These are phyloP conservation scores for Fomitiporia mediterranea DNA, from an alignment of 1,284 basidiomycete species.

Conservation along the genomic window DNA sequence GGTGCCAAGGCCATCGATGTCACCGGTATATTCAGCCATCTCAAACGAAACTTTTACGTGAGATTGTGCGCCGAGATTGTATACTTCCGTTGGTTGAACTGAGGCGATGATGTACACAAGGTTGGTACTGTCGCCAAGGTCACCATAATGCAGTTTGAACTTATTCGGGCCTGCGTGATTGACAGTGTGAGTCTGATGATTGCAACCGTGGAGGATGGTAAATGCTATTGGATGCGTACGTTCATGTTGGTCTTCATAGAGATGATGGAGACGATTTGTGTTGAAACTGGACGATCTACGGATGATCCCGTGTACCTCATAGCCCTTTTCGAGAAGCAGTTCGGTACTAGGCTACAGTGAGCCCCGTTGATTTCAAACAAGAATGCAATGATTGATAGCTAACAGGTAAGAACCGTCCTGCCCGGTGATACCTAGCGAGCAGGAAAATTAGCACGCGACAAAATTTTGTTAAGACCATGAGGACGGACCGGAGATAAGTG, in stretches of 20 bases:
- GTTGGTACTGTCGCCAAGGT: conserved; percentile 88
- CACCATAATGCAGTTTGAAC: conserved; percentile 88
- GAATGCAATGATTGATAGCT: conserved; percentile 27
- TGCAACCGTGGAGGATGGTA: not conserved
- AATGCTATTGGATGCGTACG: conserved; percentile 45
- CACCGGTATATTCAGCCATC: conserved; percentile 94
- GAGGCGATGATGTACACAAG: conserved; percentile 90
- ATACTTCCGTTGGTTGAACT: conserved; percentile 88
- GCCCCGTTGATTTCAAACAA: conserved; percentile 12
- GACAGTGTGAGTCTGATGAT: conserved; percentile 11
- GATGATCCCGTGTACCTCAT: conserved; percentile 90
- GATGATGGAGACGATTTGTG: conserved; percentile 84
- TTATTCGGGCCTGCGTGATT: conserved; percentile 60
- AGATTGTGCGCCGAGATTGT: conserved; percentile 94
- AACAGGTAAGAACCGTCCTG: conserved; percentile 90
- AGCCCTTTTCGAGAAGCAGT: conserved; percentile 80
- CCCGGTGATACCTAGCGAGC: conserved; percentile 76
- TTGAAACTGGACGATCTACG: conserved; percentile 93
- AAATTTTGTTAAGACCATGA: conserved; percentile 9
- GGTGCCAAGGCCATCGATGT: conserved; percentile 89
- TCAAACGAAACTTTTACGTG: conserved; percentile 97
- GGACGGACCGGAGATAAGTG: conserved; percentile 74
- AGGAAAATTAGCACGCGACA: conserved; percentile 8
- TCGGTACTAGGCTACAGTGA: conserved; percentile 57
- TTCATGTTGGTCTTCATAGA: conserved; percentile 85